Conservation (phyloP, 306 rosid genomes). For the Hippophae rhamnoides region DNA sequence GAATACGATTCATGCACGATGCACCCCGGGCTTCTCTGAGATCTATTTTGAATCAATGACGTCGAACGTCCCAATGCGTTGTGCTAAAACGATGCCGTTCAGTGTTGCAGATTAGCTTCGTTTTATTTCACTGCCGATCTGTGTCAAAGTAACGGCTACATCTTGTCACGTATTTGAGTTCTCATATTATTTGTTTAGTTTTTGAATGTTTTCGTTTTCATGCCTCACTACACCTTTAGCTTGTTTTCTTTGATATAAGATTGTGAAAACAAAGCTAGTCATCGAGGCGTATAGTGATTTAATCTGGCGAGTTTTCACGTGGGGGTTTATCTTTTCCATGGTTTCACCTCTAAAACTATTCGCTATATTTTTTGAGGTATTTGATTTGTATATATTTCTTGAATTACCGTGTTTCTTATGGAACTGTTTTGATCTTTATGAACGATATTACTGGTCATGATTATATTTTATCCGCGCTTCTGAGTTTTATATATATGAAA, state of each 20-base stretch:
- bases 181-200: neutral
- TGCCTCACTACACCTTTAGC: constrained; percentile 82
- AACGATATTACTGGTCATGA: constrained; percentile 23
- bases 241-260: constrained; percentile 29
- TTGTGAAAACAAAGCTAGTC: constrained; percentile 50
- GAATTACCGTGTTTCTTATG: no score
- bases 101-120: constrained; percentile 52
- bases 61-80: constrained; percentile 49
- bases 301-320: constrained; percentile 29
- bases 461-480: constrained; percentile 49
- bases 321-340: constrained; percentile 28
- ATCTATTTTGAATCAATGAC: constrained; percentile 5
- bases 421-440: neutral
- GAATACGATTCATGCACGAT: constrained; percentile 19
- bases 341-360: constrained; percentile 41
- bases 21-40: constrained; percentile 61
- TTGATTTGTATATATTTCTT: neutral
- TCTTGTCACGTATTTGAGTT: neutral
- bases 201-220: neutral
- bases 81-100: constrained; percentile 42
- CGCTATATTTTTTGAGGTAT: constrained; percentile 12
- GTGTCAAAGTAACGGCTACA: constrained; percentile 51
- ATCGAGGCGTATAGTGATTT: constrained; percentile 39
- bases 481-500: constrained; percentile 51
- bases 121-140: constrained; percentile 29